These are phyloP conservation scores for Fusarium tuaranense DNA, from an alignment of 2,329 filamentous ascomycete genomes.

Conservation along the genomic window DNA sequence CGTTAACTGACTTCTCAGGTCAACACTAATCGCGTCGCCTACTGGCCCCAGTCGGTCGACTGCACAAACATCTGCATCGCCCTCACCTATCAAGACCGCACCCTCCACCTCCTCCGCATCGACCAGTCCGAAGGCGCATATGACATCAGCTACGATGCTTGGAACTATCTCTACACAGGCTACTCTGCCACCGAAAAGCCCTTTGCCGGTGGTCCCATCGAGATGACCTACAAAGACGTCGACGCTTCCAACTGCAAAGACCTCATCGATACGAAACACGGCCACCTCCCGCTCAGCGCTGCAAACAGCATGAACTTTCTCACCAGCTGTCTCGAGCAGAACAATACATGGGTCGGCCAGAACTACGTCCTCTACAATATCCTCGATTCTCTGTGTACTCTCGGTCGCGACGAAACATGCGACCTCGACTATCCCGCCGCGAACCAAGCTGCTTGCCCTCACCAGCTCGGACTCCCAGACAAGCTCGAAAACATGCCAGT, in stretches of 20 bases:
- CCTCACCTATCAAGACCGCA: constrained; percentile 61
- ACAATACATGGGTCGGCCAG: constrained; percentile 59
- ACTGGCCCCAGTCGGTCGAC: constrained; percentile 67
- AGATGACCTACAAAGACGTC: constrained; percentile 60
- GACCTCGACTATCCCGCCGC: constrained; percentile 54
- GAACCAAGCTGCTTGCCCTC: constrained; percentile 60
- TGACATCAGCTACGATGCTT: constrained; percentile 72
- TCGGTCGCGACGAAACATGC: constrained; percentile 61
- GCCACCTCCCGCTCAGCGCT: constrained; percentile 57
- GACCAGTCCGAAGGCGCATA: constrained; percentile 68
- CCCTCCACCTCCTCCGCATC: constrained; percentile 69
- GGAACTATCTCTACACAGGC: constrained; percentile 68
- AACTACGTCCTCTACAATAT: constrained; percentile 66
- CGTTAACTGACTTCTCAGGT: constrained; percentile 45
- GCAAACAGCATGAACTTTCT: constrained; percentile 66
- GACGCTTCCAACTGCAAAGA: constrained; percentile 58
- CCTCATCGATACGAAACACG: constrained; percentile 59
- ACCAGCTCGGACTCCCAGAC: constrained; percentile 54
- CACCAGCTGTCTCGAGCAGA: constrained; percentile 55
- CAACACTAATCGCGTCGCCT: constrained; percentile 70
- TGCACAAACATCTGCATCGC: constrained; percentile 69
- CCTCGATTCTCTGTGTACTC: constrained; percentile 59
- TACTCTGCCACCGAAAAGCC: constrained; percentile 59
- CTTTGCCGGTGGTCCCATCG: constrained; percentile 59
- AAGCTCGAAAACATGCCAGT: constrained; percentile 54